phyloP scores from a whole-genome alignment of 1,284 basidiomycete genomes.

The Irpex sp. region DNA sequence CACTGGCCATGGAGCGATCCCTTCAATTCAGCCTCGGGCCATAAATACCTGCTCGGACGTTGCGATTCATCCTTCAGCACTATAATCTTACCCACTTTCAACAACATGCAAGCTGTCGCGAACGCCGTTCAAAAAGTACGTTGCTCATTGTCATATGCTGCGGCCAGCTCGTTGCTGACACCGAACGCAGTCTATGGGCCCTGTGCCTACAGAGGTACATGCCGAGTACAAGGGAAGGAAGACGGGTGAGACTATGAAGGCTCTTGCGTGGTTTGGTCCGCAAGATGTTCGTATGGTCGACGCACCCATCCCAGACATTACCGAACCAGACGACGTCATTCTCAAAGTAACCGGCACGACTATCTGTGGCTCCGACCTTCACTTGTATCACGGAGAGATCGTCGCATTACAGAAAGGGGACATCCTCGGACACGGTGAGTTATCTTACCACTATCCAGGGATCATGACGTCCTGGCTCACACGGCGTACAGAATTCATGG shows the following conservation, averaged over 20 bases:
- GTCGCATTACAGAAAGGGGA: conserved; percentile 67
- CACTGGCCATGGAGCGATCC: not conserved
- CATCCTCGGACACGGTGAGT: conserved; percentile 64
- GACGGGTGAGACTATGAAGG: conserved; percentile 60
- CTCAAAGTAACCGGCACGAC: conserved; percentile 69
- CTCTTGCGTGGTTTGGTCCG: conserved; percentile 67
- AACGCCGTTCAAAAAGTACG: not conserved
- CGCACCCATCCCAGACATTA: conserved; percentile 64
- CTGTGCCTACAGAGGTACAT: conserved; percentile 38
- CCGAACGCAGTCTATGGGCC: conserved; percentile 31
- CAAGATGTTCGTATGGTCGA: conserved; percentile 53
- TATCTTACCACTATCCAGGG: not conserved
- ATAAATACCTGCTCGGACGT: too few species aligned
- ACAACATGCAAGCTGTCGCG: not conserved
- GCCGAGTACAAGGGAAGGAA: conserved; percentile 47
- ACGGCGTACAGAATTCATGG: conserved; percentile 52
- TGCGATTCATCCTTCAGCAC: too few species aligned
- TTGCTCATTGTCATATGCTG: not conserved
- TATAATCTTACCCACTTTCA: not conserved
- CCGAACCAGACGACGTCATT: conserved; percentile 64
- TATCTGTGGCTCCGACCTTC: conserved; percentile 68
- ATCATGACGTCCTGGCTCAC: not conserved
- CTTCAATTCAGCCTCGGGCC: not conserved
- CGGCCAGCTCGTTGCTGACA: not conserved
- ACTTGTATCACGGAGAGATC: conserved; percentile 66